Evolutionary conservation across 2,329 filamentous ascomycete species (phyloP), one percentile per base, ranked within the genome.

Genomic region (Ilyonectria robusta): DNA sequence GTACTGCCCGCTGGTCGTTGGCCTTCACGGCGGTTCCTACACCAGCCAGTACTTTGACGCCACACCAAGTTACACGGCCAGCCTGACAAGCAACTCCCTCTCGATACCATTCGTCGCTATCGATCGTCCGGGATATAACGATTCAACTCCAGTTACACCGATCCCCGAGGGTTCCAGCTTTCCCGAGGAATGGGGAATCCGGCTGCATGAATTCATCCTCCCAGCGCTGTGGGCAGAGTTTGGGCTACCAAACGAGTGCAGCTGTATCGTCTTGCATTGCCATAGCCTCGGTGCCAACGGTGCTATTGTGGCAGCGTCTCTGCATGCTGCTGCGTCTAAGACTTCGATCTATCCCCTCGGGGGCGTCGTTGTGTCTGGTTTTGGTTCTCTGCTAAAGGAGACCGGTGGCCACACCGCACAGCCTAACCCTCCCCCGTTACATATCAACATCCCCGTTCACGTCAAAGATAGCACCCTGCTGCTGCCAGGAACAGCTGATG

Each of bases 11-110:
- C 51, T 74, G 7, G 50, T 74, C 0, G 68, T 74, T 37, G 72
- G 66, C 35, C 70, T 74, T 37, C 72, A 74, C 33, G 72, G 72
- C 6, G 72, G 71, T 5, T 60, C 51, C 23, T 74, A 74, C 13
- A 71, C 64, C 13, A 69, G 70, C 64, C 50, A 69, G 15, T 74
- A 74, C 47, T 74, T 72, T 64, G 71, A 74, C 51, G 70, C 37
- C 29, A 74, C 70, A 3, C 62, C 66, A 1, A 58, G 71, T 19
- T 62, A 66, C 51, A 66, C 70, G 1, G 71, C 70, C 6, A 59
- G 46, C 31, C 44, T 59, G 19, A 48, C 59, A 26, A 74, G 72
- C 61, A 59, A 65, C 51, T 47, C 66, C 1, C 62, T 74, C 0
- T 69, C 59, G 6, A 60, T 74, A 6, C 72, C 71, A 0, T 74